Evolutionary conservation across 1,284 basidiomycete species (phyloP).

Genomic region (Apiotrichum siamense): DNA sequence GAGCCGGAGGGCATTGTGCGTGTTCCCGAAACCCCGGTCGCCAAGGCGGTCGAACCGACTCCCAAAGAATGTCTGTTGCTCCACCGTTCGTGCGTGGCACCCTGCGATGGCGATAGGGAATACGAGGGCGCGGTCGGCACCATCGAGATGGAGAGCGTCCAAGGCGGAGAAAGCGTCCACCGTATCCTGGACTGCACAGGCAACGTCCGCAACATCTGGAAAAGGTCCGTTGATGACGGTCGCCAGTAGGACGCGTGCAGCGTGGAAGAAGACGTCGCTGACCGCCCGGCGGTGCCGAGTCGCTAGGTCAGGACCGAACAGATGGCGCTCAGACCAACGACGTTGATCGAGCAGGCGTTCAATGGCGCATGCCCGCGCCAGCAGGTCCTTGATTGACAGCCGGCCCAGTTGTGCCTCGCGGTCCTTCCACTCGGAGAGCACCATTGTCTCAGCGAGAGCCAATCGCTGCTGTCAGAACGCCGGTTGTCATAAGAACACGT

Average conservation of each 20-base stretch:
- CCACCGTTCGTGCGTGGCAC: constrained; percentile 17
- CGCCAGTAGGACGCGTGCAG: constrained; percentile 20
- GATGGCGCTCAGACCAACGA: constrained; percentile 17
- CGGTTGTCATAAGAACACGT: too few relatives aligned
- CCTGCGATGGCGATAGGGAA: constrained; percentile 28
- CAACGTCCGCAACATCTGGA: constrained; percentile 25
- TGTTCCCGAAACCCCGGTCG: constrained; percentile 54
- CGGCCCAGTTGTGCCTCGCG: constrained; percentile 41
- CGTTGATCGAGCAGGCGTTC: constrained; percentile 46
- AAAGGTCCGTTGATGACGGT: constrained; percentile 21
- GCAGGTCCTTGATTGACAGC: constrained; percentile 52
- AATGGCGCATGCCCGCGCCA: constrained; percentile 54
- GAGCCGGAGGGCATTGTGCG: constrained; percentile 54
- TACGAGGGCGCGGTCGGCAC: constrained; percentile 67
- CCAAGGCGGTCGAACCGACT: constrained; percentile 52
- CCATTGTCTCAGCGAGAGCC: constrained; percentile 65
- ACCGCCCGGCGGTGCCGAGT: constrained; percentile 6
- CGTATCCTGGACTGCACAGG: constrained; percentile 46
- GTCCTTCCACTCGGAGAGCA: constrained; percentile 63
- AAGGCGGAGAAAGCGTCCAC: constrained; percentile 48
- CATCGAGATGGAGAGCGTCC: constrained; percentile 37
- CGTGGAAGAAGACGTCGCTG: constrained; percentile 23
- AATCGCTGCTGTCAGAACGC: too few relatives aligned
- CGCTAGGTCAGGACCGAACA: constrained; percentile 3
- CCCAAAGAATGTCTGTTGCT: constrained; percentile 51